Conservation (phyloP, 768 basidiomycete genomes). For the Grammothele lineata region DNA sequence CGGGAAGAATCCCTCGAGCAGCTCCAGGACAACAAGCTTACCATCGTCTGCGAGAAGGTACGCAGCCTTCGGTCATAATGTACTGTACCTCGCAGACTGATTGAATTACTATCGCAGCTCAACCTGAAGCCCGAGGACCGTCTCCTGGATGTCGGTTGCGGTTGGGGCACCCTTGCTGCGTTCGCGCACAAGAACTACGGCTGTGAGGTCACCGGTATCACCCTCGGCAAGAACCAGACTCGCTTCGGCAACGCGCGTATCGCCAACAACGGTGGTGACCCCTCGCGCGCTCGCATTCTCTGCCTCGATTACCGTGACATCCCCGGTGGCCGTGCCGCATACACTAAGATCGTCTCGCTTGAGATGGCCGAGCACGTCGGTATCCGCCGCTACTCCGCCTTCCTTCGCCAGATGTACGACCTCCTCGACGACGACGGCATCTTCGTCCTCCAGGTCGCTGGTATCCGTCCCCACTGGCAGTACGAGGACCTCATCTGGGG, state of each 20-base stretch:
- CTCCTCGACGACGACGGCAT: slow-evolving; percentile 92
- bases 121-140: slow-evolving; percentile 82
- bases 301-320: slow-evolving; percentile 94
- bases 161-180: slow-evolving; percentile 94
- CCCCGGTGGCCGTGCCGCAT: slow-evolving; percentile 68
- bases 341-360: slow-evolving; percentile 90
- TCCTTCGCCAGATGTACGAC: slow-evolving; percentile 89
- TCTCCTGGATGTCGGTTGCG: slow-evolving; percentile 84
- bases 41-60: slow-evolving; percentile 86
- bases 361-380: slow-evolving; percentile 99
- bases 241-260: slow-evolving; percentile 91
- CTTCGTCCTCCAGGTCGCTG: slow-evolving; percentile 97
- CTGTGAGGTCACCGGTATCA: slow-evolving; percentile 96
- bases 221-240: slow-evolving; percentile 86
- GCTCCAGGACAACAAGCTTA: slow-evolving; percentile 97
- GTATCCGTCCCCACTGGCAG: slow-evolving; percentile 94
- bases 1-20: slow-evolving; percentile 82
- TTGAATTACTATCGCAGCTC: too few species aligned
- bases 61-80: too few species aligned
- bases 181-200: slow-evolving; percentile 97
- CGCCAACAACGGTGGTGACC: slow-evolving; percentile 51
- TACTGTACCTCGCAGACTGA: too few species aligned
- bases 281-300: slow-evolving; percentile 80
- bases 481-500: slow-evolving; percentile 99
- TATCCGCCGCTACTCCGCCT: slow-evolving; percentile 83